phyloP scores from a whole-genome alignment of 2,329 filamentous ascomycete species.

The Fusarium citri region DNA sequence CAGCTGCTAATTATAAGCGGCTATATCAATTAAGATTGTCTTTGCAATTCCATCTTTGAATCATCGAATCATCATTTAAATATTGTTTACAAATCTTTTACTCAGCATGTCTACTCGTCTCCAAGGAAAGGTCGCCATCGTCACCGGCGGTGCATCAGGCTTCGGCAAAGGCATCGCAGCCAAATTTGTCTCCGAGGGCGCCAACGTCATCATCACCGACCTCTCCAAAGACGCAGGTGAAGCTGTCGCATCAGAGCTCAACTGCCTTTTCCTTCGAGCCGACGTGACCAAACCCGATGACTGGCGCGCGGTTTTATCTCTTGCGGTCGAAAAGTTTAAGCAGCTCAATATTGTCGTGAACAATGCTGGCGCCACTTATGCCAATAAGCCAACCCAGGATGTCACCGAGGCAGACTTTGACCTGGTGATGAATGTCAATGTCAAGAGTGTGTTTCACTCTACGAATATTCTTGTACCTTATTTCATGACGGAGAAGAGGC shows the following conservation, averaged over 20 bases:
- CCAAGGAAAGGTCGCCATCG: slow-evolving; percentile 56
- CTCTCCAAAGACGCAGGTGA: slow-evolving; percentile 65
- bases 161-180: slow-evolving; percentile 54
- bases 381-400: slow-evolving; percentile 70
- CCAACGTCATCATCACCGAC: slow-evolving; percentile 65
- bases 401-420: slow-evolving; percentile 76
- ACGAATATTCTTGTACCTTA: slow-evolving; percentile 70
- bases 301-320: slow-evolving; percentile 63
- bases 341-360: slow-evolving; percentile 70
- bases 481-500: slow-evolving; percentile 66
- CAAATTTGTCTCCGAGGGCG: slow-evolving; percentile 27
- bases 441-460: slow-evolving; percentile 73
- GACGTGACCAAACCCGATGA: slow-evolving; percentile 54
- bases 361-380: slow-evolving; percentile 69
- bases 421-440: slow-evolving; percentile 74
- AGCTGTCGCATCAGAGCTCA: slow-evolving; percentile 58
- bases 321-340: slow-evolving; percentile 60
- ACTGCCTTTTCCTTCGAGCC: slow-evolving; percentile 53
- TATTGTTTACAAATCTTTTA: neutral
- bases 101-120: slow-evolving; percentile 46
- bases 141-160: slow-evolving; percentile 56
- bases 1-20: neutral
- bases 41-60: neutral
- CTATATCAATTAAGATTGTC: neutral
- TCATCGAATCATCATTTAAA: neutral